A percentile compares a stretch with the other conserved stretches of the same genome.
Evolutionary conservation across 2,329 filamentous ascomycete species (phyloP).

Genomic region (Ceratocystis papillata): DNA sequence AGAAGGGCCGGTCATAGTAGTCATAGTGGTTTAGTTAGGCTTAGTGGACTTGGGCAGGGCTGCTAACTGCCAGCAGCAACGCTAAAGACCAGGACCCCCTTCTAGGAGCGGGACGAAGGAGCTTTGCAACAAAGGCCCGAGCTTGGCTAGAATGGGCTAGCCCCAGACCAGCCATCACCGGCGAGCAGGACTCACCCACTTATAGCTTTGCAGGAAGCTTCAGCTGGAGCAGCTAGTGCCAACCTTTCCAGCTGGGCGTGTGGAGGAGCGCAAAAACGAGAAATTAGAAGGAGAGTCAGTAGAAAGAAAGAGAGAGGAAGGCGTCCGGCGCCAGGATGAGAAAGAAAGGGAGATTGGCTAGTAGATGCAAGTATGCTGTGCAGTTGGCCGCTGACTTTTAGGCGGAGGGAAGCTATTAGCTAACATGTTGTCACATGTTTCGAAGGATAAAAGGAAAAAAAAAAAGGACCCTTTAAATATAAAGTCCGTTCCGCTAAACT

Average conservation of each 20-base stretch:
- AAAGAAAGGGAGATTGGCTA: neutral
- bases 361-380: neutral
- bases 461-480: no score
- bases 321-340: no score
- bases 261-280: neutral
- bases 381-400: neutral
- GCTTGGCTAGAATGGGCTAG: slow-evolving; percentile 3
- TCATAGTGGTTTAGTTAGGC: slow-evolving; percentile 3
- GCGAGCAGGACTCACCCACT: neutral
- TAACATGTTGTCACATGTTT: no score
- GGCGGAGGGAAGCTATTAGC: no score
- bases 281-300: neutral
- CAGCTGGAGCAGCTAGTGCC: slow-evolving; percentile 9
- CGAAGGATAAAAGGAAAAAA: no score
- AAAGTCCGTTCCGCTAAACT: neutral
- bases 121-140: slow-evolving; percentile 11
- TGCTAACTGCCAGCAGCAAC: neutral
- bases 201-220: slow-evolving; percentile 1
- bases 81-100: neutral
- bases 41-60: neutral
- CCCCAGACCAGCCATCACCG: neutral
- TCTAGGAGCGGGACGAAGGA: slow-evolving; percentile 6
- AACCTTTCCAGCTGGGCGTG: slow-evolving; percentile 12
- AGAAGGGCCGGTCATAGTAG: neutral
- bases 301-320: neutral